Conservation (phyloP, 768 basidiomycete species). For the Leccinum rimulosum region DNA sequence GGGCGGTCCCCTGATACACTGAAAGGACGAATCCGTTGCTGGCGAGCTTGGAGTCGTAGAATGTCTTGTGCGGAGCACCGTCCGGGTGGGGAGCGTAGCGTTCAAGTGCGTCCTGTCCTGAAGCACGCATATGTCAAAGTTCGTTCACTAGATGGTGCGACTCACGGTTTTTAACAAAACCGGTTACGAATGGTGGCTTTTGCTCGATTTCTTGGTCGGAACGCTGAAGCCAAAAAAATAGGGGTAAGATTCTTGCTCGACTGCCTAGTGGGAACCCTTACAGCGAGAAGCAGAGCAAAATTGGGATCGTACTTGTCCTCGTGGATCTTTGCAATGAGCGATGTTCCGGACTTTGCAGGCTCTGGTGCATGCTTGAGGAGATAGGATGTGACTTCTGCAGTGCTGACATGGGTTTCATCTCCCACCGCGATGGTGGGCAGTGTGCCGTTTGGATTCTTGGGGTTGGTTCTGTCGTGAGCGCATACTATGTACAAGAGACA, state of each 20-base stretch:
- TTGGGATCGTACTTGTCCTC: conserved; percentile 50
- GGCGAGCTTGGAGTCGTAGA: conserved; percentile 43
- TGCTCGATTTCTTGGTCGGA: conserved; percentile 46
- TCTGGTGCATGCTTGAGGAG: conserved; percentile 40
- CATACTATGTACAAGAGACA: background rate
- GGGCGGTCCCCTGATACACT: conserved; percentile 39
- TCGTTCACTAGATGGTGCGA: conserved; percentile 7
- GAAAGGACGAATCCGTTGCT: conserved; percentile 40
- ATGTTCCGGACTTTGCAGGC: conserved; percentile 34
- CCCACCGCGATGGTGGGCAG: conserved; percentile 41
- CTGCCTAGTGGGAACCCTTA: conserved; percentile 19
- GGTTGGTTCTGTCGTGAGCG: background rate
- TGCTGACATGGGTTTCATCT: conserved; percentile 38
- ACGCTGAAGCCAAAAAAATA: conserved; percentile 29
- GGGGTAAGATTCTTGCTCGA: background rate
- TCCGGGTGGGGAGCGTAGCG: conserved; percentile 35
- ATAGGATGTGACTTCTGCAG: conserved; percentile 40
- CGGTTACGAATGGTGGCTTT: conserved; percentile 32
- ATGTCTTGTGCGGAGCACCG: conserved; percentile 37
- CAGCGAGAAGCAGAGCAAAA: conserved; percentile 43
- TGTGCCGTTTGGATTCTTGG: conserved; percentile 43
- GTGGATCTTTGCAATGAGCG: conserved; percentile 42
- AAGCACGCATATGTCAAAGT: background rate
- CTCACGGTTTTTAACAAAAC: conserved; percentile 42
- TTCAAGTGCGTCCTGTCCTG: conserved; percentile 45